Conservation (phyloP, 495 filamentous ascomycete genomes). For the Aspergillus olivimuriae region DNA sequence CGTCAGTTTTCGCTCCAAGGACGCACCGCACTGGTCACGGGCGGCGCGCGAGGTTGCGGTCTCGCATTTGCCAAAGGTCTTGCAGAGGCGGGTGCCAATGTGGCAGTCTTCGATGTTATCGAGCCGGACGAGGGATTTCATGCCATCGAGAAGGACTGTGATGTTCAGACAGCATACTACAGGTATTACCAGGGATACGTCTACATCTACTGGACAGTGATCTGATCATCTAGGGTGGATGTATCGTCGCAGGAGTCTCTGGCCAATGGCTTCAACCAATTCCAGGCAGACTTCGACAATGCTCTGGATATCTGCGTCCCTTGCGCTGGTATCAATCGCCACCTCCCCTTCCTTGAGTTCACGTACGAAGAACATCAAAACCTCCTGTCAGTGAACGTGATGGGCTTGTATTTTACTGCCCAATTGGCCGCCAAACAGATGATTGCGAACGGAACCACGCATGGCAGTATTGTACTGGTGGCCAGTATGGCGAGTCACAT, state of each 20-base stretch:
- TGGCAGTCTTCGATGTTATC: slow-evolving; percentile 58
- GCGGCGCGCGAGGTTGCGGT: slow-evolving; percentile 77
- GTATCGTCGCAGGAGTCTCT: slow-evolving; percentile 55
- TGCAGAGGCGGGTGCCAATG: slow-evolving; percentile 78
- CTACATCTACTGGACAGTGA: slow-evolving; percentile 52
- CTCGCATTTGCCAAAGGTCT: slow-evolving; percentile 69
- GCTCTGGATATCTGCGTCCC: slow-evolving; percentile 37
- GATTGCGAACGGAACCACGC: slow-evolving; percentile 39
- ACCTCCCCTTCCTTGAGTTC: slow-evolving; percentile 33
- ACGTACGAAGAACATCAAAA: slow-evolving; percentile 37
- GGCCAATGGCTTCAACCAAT: slow-evolving; percentile 43
- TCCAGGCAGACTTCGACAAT: slow-evolving; percentile 33
- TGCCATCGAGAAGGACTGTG: slow-evolving; percentile 24
- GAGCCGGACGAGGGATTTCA: slow-evolving; percentile 21
- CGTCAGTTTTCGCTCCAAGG: slow-evolving; percentile 34
- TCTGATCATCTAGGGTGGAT: slow-evolving; percentile 51
- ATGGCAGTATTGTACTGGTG: slow-evolving; percentile 41
- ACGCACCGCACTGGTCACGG: slow-evolving; percentile 76
- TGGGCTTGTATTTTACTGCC: slow-evolving; percentile 36
- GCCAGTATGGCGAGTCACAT: slow-evolving; percentile 44
- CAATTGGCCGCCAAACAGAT: slow-evolving; percentile 42
- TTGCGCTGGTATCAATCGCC: slow-evolving; percentile 35
- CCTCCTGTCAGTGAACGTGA: slow-evolving; percentile 30
- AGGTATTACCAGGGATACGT: slow-evolving; percentile 47
- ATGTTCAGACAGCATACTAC: slow-evolving; percentile 34